Conservation (phyloP, 345 rosid species). For the Carallia brachiata region DNA sequence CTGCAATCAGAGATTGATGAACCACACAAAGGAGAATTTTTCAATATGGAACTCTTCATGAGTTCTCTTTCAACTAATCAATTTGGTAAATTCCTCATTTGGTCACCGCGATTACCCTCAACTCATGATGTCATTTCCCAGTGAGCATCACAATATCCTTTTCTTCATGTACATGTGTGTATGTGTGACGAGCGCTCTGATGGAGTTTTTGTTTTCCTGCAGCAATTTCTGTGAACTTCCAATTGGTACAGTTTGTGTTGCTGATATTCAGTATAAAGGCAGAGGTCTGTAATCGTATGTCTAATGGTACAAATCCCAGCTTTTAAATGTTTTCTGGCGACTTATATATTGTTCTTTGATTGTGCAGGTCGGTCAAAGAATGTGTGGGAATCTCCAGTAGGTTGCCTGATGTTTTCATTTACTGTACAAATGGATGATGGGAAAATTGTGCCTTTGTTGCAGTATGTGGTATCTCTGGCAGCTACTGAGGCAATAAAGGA, state of each 20-base stretch:
- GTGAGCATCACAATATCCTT: slow-evolving; percentile 37
- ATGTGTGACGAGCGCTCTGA: no score
- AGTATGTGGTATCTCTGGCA: slow-evolving; percentile 87
- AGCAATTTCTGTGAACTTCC: slow-evolving; percentile 89
- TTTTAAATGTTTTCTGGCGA: neutral
- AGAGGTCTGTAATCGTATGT: slow-evolving; percentile 46
- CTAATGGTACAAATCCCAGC: no score
- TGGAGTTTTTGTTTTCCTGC: slow-evolving; percentile 2
- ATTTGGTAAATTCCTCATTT: slow-evolving; percentile 74
- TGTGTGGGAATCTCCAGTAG: slow-evolving; percentile 82
- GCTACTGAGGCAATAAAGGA: slow-evolving; percentile 78
- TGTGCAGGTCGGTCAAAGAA: slow-evolving; percentile 72
- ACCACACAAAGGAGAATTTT: slow-evolving; percentile 28
- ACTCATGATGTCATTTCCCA: slow-evolving; percentile 78
- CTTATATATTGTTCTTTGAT: neutral
- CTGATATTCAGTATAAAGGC: slow-evolving; percentile 75
- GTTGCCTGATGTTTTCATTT: slow-evolving; percentile 87
- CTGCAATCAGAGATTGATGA: slow-evolving; percentile 49
- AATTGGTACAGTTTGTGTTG: slow-evolving; percentile 72
- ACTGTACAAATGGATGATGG: slow-evolving; percentile 83
- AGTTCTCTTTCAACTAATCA: slow-evolving; percentile 54
- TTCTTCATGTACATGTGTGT: neutral
- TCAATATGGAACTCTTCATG: slow-evolving; percentile 44
- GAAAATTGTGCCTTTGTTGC: slow-evolving; percentile 68
- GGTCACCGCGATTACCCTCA: slow-evolving; percentile 75